A percentile compares a stretch with the other conserved stretches of the same genome.
Evolutionary conservation across 768 basidiomycete genomes (phyloP).

Genomic region (Lyophyllum decastes): DNA sequence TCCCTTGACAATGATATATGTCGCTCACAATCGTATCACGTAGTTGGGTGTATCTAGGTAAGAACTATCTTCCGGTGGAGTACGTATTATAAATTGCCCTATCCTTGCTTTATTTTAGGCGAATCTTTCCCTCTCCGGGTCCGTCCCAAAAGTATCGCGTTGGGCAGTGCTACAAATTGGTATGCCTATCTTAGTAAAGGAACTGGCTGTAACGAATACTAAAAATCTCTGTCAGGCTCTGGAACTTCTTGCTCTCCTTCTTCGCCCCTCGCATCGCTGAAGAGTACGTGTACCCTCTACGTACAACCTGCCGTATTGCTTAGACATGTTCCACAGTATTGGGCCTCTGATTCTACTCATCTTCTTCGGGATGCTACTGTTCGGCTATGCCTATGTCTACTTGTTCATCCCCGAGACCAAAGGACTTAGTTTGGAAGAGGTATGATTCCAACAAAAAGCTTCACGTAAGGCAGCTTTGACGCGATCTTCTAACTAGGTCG

Average conservation of each 20-base stretch:
- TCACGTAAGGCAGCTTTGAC: not conserved
- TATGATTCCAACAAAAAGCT: constrained; percentile 20
- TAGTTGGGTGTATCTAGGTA: constrained; percentile 68
- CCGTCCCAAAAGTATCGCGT: constrained; percentile 74
- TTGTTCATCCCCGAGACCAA: constrained; percentile 82
- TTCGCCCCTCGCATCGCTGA: constrained; percentile 69
- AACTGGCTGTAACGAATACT: not conserved
- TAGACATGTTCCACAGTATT: constrained; percentile 39
- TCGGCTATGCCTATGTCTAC: constrained; percentile 74
- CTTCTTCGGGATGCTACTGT: constrained; percentile 73
- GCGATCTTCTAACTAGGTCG: constrained; percentile 44
- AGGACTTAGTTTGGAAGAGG: constrained; percentile 75
- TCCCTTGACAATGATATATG: not conserved
- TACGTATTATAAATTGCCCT: not conserved
- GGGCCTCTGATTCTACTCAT: constrained; percentile 76
- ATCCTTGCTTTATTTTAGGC: constrained; percentile 24
- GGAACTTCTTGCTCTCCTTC: constrained; percentile 77
- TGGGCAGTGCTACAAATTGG: constrained; percentile 60
- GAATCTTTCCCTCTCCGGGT: constrained; percentile 84
- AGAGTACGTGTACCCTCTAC: constrained; percentile 33
- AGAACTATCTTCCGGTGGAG: not conserved
- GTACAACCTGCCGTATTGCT: not conserved
- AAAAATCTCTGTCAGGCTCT: constrained; percentile 58
- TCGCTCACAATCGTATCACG: not conserved
- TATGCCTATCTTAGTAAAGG: constrained; percentile 5